These are phyloP conservation scores for Eutypella sp. DNA, from an alignment of 2,329 filamentous ascomycete genomes.

Conservation along the genomic window DNA sequence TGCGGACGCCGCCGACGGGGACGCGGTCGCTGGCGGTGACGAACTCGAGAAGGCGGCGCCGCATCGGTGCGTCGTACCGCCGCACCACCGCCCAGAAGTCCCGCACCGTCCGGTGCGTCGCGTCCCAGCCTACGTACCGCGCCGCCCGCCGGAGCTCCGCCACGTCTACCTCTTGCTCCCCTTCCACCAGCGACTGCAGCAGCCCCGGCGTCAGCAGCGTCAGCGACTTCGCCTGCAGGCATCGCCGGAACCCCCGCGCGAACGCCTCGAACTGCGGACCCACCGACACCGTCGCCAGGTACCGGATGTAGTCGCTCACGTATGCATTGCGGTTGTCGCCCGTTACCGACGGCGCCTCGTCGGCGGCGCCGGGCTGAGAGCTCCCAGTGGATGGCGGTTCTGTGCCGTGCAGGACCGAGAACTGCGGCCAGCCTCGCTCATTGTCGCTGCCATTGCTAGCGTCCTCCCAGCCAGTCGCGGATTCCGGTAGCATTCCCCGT, in stretches of 20 bases:
- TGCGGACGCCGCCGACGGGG: conserved; percentile 78
- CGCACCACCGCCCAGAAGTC: conserved; percentile 84
- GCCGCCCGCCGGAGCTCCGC: conserved; percentile 64
- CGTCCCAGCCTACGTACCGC: conserved; percentile 77
- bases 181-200: conserved; percentile 77
- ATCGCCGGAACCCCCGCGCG: conserved; percentile 70
- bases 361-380: too few species aligned
- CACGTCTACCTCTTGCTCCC: conserved; percentile 75
- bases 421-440: conserved; percentile 50
- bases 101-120: conserved; percentile 61
- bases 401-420: conserved; percentile 24
- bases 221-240: conserved; percentile 66
- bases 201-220: conserved; percentile 65
- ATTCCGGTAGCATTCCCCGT: conserved; percentile 45
- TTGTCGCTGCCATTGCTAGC: neutral
- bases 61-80: conserved; percentile 62
- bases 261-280: conserved; percentile 76
- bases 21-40: conserved; percentile 90
- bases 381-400: too few species aligned
- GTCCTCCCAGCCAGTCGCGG: neutral
- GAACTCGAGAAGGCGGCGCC: conserved; percentile 78
- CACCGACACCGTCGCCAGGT: conserved; percentile 75
- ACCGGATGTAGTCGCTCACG: conserved; percentile 78
- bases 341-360: conserved; percentile 71
- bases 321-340: conserved; percentile 73